Conservation (phyloP, 2,329 filamentous ascomycete species). For the Venturia asperata region DNA sequence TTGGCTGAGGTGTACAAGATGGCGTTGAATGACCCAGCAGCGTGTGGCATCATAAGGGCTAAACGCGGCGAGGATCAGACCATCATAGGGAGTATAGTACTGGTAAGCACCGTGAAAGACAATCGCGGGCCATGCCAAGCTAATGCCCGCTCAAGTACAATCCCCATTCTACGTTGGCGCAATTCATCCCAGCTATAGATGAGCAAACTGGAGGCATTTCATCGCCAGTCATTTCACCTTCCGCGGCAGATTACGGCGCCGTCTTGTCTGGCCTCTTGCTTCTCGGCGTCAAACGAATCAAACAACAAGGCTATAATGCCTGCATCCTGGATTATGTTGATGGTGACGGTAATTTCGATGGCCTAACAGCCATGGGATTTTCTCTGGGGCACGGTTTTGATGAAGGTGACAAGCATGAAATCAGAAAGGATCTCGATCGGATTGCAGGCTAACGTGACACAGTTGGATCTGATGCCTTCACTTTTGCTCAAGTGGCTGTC, state of each 20-base stretch:
- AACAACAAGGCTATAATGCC: constrained; percentile 64
- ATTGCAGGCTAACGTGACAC: background rate
- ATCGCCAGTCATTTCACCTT: constrained; percentile 66
- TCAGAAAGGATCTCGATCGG: background rate
- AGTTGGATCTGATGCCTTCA: constrained; percentile 60
- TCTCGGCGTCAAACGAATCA: constrained; percentile 75
- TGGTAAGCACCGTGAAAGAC: constrained; percentile 32
- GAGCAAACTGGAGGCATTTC: constrained; percentile 67
- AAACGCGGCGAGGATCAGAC: constrained; percentile 60
- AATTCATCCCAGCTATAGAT: constrained; percentile 61
- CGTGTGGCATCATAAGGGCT: constrained; percentile 76
- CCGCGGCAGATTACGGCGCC: constrained; percentile 59
- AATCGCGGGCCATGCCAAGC: background rate
- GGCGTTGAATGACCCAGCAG: constrained; percentile 62
- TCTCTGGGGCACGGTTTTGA: constrained; percentile 72
- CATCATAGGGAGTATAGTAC: constrained; percentile 71
- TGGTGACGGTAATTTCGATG: constrained; percentile 65
- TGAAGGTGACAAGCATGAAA: constrained; percentile 37
- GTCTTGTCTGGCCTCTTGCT: constrained; percentile 73
- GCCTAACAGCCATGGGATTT: constrained; percentile 72
- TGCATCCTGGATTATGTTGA: constrained; percentile 76
- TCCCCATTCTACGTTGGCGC: constrained; percentile 58
- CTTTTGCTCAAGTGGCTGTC: constrained; percentile 50
- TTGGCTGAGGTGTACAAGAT: constrained; percentile 72
- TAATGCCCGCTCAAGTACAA: constrained; percentile 44